Base-by-base conservation (phyloP, 225 moss, liverwort and hornwort genomes). In the Physcomitrellopsis africana region DNA sequence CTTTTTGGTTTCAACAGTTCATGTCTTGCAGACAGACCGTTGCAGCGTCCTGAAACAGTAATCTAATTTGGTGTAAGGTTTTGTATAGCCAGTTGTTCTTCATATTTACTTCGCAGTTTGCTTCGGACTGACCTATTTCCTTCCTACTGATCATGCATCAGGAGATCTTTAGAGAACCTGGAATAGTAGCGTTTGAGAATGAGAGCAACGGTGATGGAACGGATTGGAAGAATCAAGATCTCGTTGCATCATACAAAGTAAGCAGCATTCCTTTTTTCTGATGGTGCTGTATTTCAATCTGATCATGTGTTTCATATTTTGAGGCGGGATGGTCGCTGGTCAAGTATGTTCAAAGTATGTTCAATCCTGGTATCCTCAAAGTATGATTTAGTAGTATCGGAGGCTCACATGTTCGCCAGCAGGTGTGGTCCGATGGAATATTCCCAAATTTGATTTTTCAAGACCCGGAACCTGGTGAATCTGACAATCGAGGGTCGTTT, bases 361-460 rank as follows among this genome's bases (percentile, higher is more conserved):
- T 47, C 19, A 52, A 44, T 47, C 26, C 67, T 48, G 53, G n/a
- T 14, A 47, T 53, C 60, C 48, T 26, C 22, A 67, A 10, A 57
- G 20, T 23, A 58, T 51, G 44, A 51, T 60, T 16, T 75, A 60
- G 57, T 62, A 57, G 15, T 32, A 48, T 22, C 26, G 3, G 18
- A 68, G 46, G 45, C 63, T 70, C 13, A 43, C 60, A 76, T 78
- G 13, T 67, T 70, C 63, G 37, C 68, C 15, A 69, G 63, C 88
- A 93, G 91, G 92, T 93, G 47, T 89, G 91, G 92, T 81, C 90
- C 54, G 86, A 85, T 76, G 83, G 82, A 27, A 93, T 93, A 71
- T 80, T 93, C 44, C 91, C 91, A 49, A 93, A 87, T 60, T 79
- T 93, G 73, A 83, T 91, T 22, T 87, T 83, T 46, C 89, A 93